Percentiles rank a stretch among this genome's conserved stretches.
These are phyloP conservation scores for Fraxinus velutina DNA, from an alignment of 305 asterid genomes.

Conservation along the genomic window DNA sequence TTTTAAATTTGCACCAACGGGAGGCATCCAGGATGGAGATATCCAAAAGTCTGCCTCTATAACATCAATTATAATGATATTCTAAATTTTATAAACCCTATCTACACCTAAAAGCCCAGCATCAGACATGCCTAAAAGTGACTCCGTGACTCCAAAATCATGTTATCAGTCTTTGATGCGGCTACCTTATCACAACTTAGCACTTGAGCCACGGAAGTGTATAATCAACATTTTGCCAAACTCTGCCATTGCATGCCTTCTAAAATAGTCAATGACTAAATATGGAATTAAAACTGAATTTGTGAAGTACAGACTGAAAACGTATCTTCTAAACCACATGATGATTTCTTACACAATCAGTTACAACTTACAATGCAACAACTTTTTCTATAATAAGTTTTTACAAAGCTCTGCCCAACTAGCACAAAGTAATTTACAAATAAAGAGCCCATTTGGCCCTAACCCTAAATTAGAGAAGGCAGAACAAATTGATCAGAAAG, in stretches of 20 bases:
- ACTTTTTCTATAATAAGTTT: not conserved
- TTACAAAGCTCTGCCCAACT: not conserved
- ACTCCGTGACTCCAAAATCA: not conserved
- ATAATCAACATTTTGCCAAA: not conserved
- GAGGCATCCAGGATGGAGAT: not conserved
- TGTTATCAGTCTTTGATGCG: not conserved
- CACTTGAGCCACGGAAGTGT: not conserved
- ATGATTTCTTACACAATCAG: not conserved
- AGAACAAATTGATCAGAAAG: not conserved
- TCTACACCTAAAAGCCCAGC: not conserved
- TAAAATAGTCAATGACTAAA: not conserved
- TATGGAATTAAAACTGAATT: not conserved
- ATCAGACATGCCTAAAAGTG: not conserved
- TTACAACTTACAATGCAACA: not conserved
- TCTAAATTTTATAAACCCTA: not conserved
- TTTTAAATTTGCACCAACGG: not conserved
- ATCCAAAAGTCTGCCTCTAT: not conserved
- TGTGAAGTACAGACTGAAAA: not conserved
- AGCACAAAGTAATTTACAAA: not conserved
- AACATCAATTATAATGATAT: not conserved
- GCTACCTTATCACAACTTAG: not conserved
- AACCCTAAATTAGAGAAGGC: not conserved
- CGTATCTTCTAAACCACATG: not conserved
- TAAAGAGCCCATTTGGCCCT: not conserved
- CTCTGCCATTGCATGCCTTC: not conserved